Base-by-base conservation (phyloP, 2,329 filamentous ascomycete species). In the Chrysosphaeria jannelii region DNA sequence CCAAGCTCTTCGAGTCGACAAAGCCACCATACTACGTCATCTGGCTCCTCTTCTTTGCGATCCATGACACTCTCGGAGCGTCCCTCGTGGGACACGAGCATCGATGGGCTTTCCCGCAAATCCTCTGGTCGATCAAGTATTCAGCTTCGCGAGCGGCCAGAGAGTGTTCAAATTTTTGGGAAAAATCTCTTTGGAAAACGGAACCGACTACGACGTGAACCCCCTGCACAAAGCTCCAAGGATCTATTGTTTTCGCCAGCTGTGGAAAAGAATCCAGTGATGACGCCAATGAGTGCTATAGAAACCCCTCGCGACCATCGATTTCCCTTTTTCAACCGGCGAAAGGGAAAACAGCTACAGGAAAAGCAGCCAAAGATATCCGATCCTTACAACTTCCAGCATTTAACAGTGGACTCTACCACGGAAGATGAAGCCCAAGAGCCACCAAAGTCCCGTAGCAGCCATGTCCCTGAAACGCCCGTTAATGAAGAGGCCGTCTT, bases 341-440 rank as follows among this genome's bases (percentile, higher is more conserved):
- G 13, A 22, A 6, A 15, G 13, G 14, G n/a, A 13, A 13, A 14
- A 13, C 14, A 14, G 11, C 8, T 10, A 5, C 6, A 5, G 8
- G 13, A n/a, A 10, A 23, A 24, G 23, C 19, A 24, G 30, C 35
- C 52, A 23, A 50, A 53, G 25, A 68, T 68, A 25, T 68, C 62
- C 1, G 53, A 47, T 1, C 62, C 62, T 3, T 67, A 62, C 40
- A 65, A 67, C 43, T 68, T 68, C 29, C 60, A 66, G 35, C 62
- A 68, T 38, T 47, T 68, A 12, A 44, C 49, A 24, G 30, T 51
- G 22, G 44, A 49, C 31, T 51, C 53, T 31, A 35, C 47, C 28
- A 13, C 17, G 17, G 17, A 7, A n/a, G 7, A 19, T 7, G n/a
- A 7, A n/a, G 17, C 17, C 7, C 17, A 19, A n/a, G n/a, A 7